Evolutionary conservation across 1,139 yeast genomes (phyloP).

Genomic region (Scheffersomyces insectosa): DNA sequence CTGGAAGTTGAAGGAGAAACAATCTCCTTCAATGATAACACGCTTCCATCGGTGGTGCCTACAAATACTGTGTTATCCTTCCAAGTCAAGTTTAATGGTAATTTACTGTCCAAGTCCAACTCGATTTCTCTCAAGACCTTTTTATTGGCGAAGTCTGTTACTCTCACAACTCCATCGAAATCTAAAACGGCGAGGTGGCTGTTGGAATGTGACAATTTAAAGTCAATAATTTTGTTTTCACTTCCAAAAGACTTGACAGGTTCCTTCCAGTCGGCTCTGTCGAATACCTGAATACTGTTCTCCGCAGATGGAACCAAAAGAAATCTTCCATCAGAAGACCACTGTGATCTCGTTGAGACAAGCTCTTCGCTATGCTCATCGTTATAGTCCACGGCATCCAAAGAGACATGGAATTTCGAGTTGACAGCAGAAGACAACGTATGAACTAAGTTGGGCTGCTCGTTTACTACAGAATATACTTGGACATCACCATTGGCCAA

Average conservation of each 20-base stretch:
- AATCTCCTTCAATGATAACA: constrained; percentile 37
- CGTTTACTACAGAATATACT: constrained; percentile 59
- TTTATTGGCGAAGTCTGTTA: constrained; percentile 52
- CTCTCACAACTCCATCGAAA: constrained; percentile 45
- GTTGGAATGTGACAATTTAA: constrained; percentile 64
- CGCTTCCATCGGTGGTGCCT: constrained; percentile 61
- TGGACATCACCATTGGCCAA: constrained; percentile 68
- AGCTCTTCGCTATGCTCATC: constrained; percentile 44
- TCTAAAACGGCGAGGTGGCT: constrained; percentile 57
- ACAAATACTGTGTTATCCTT: constrained; percentile 26
- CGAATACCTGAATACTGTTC: constrained; percentile 35
- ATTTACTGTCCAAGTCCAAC: constrained; percentile 10
- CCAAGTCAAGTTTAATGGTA: constrained; percentile 27
- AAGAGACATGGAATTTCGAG: constrained; percentile 33
- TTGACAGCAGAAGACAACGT: constrained; percentile 45
- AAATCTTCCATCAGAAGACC: constrained; percentile 53
- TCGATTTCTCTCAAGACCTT: constrained; percentile 20
- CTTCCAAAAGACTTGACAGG: constrained; percentile 6
- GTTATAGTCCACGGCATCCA: constrained; percentile 36
- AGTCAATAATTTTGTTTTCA: constrained; percentile 38
- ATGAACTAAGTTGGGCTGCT: constrained; percentile 36
- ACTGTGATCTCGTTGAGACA: constrained; percentile 30
- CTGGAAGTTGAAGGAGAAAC: constrained; percentile 16
- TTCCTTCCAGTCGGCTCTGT: constrained; percentile 33
- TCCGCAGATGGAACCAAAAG: constrained; percentile 58